Percentiles rank a stretch among this genome's conserved stretches.
Evolutionary conservation across 2,329 filamentous ascomycete species (phyloP).

Genomic region (Fusarium euwallaceae): DNA sequence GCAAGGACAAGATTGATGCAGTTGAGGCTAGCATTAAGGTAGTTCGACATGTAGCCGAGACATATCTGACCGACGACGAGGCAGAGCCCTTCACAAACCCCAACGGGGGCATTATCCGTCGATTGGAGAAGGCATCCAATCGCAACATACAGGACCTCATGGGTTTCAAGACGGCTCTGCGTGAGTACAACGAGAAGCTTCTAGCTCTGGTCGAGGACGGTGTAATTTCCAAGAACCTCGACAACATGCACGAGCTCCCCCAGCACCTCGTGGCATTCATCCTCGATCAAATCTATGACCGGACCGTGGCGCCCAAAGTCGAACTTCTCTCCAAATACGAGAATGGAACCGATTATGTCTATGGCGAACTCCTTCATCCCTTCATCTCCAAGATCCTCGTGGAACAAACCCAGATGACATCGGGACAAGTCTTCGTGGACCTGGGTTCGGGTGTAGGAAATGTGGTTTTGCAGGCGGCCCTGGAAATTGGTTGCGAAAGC

Average conservation of each 20-base stretch:
- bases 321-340: slow-evolving; percentile 87
- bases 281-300: slow-evolving; percentile 88
- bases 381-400: slow-evolving; percentile 88
- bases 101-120: slow-evolving; percentile 79
- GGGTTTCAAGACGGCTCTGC: slow-evolving; percentile 80
- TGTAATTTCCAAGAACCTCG: slow-evolving; percentile 78
- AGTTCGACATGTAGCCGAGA: slow-evolving; percentile 76
- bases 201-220: slow-evolving; percentile 75
- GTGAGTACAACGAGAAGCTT: slow-evolving; percentile 82
- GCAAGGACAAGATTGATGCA: slow-evolving; percentile 83
- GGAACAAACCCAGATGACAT: slow-evolving; percentile 80
- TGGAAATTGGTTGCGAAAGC: slow-evolving; percentile 93
- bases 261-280: slow-evolving; percentile 83
- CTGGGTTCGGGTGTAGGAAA: slow-evolving; percentile 97
- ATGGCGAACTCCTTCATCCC: slow-evolving; percentile 89
- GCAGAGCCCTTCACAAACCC: slow-evolving; percentile 78
- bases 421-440: slow-evolving; percentile 90
- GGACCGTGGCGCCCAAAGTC: slow-evolving; percentile 90
- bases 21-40: slow-evolving; percentile 79
- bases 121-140: slow-evolving; percentile 80
- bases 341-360: slow-evolving; percentile 92
- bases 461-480: slow-evolving; percentile 91
- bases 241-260: slow-evolving; percentile 76
- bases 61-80: slow-evolving; percentile 81
- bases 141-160: slow-evolving; percentile 72